These are phyloP conservation scores for Chloris gayana DNA, from an alignment of 176 grass and related monocot genomes.

Conservation along the genomic window DNA sequence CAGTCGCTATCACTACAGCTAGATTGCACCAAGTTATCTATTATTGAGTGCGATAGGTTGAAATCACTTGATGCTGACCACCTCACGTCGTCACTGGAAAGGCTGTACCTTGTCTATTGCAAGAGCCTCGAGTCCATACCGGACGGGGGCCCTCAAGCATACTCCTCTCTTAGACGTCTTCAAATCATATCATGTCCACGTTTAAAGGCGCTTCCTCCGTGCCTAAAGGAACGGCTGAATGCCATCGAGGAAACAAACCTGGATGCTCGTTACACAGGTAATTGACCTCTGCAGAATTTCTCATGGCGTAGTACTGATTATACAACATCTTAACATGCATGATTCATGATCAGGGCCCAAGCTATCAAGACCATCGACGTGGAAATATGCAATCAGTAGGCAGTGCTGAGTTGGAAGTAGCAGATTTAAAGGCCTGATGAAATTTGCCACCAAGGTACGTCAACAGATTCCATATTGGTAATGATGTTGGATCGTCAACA, in stretches of 20 bases:
- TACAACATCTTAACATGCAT: background rate
- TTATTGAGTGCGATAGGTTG: rapidly evolving
- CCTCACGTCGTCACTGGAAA: background rate
- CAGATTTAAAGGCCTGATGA: background rate
- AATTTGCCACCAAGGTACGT: too few relatives aligned
- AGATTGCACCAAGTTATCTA: rapidly evolving
- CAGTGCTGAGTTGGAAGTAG: background rate
- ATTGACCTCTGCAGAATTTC: background rate
- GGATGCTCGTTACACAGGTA: background rate
- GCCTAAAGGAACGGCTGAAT: background rate
- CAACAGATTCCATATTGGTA: too few relatives aligned
- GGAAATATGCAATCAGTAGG: background rate
- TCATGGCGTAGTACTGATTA: background rate
- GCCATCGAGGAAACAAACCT: background rate
- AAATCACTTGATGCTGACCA: background rate
- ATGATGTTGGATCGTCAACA: too few relatives aligned
- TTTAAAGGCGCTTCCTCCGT: constrained; percentile 11
- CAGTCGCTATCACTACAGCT: background rate
- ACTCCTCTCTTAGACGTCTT: background rate
- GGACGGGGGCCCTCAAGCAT: background rate
- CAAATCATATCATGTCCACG: rapidly evolving
- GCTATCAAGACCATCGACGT: background rate
- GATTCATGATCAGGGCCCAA: background rate
- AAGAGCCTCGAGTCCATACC: background rate
- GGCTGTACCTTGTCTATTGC: background rate